Evolutionary conservation across 75 land plant species (phyloP), one percentile per base, ranked within the genome.

Genomic region (Cryptomeria japonica): DNA sequence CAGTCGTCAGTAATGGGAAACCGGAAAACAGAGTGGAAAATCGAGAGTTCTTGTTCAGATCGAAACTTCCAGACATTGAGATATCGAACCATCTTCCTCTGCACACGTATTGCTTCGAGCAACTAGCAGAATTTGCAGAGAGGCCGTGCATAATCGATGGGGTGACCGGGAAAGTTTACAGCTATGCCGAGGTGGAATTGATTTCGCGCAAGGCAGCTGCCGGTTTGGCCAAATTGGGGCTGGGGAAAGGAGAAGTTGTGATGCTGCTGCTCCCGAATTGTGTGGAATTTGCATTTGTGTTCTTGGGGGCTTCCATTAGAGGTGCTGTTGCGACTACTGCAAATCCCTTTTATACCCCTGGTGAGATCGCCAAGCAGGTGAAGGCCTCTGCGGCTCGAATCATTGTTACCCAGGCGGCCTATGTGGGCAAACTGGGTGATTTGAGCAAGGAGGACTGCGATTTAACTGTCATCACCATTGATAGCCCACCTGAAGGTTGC

Each of bases 201-300:
- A 80, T 86, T 16, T 36, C 96, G 19, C 85, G 90, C 5, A 87
- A 88, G 55, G 91, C 94, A 19, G 93, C 93, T 16, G 88, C 91
- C 38, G 94, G 95, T 2, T 89, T 96, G 80, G 79, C 68, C 79
- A 87, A 84, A 5, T 53, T 92, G 31, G 96, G 95, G 38, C 53
- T 96, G 80, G 12, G 73, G 11, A 68, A 90, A 47, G 93, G 93
- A 10, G 91, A 94, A 64, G 97, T 95, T n/a, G 93, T 96, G 86
- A 96, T 96, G 97, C 87, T 93, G 13, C 83, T 95, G 56, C 92
- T 96, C 76, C 94, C 88, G 53, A 96, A 95, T 92, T 95, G 87
- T 39, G 86, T 92, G 8, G 94, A 96, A 70, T 94, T 93, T 84
- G 92, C 87, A 53, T 86, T 94, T 83, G 86, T 93, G 34, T 96